Percentiles rank a stretch among this genome's conserved stretches.
These are phyloP conservation scores for Mycena capillaripes DNA, from an alignment of 768 basidiomycete species.

Conservation along the genomic window DNA sequence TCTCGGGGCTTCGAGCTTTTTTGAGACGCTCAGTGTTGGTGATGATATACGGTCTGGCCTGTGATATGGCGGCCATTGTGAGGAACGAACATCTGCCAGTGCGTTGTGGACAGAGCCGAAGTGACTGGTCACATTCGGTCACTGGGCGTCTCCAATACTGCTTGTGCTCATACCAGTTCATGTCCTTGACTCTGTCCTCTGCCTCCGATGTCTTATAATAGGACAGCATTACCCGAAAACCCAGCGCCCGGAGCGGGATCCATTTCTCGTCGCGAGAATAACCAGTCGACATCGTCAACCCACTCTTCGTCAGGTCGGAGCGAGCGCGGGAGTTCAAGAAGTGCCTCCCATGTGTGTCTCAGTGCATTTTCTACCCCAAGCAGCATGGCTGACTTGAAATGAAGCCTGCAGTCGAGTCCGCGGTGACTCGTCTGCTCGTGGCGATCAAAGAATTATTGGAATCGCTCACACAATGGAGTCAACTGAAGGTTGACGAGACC, in stretches of 20 bases:
- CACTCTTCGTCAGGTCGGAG: slow-evolving; percentile 58
- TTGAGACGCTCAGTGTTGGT: neutral
- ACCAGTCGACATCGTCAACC: slow-evolving; percentile 63
- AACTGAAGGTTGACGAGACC: slow-evolving; percentile 74
- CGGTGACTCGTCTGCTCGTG: slow-evolving; percentile 92
- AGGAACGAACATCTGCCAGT: too few species aligned
- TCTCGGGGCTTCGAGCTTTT: neutral
- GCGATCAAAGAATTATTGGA: slow-evolving; percentile 97
- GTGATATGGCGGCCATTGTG: neutral
- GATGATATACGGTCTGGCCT: neutral
- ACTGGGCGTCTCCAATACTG: too few species aligned
- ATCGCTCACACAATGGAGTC: slow-evolving; percentile 88
- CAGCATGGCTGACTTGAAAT: slow-evolving; percentile 23
- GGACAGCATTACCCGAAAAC: slow-evolving; percentile 19
- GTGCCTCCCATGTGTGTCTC: slow-evolving; percentile 50
- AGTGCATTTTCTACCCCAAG: slow-evolving; percentile 2
- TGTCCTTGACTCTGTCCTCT: neutral
- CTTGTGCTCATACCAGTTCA: neutral
- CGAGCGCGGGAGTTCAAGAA: slow-evolving; percentile 57
- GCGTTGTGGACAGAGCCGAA: too few species aligned
- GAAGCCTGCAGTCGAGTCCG: slow-evolving; percentile 88
- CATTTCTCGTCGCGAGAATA: slow-evolving; percentile 65
- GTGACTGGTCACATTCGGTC: neutral
- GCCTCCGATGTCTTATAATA: slow-evolving; percentile 18
- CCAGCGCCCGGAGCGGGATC: slow-evolving; percentile 26